Percentiles rank a stretch among this genome's conserved stretches.
Conservation (phyloP, 768 basidiomycete species). For the Serendipita vermifera region DNA sequence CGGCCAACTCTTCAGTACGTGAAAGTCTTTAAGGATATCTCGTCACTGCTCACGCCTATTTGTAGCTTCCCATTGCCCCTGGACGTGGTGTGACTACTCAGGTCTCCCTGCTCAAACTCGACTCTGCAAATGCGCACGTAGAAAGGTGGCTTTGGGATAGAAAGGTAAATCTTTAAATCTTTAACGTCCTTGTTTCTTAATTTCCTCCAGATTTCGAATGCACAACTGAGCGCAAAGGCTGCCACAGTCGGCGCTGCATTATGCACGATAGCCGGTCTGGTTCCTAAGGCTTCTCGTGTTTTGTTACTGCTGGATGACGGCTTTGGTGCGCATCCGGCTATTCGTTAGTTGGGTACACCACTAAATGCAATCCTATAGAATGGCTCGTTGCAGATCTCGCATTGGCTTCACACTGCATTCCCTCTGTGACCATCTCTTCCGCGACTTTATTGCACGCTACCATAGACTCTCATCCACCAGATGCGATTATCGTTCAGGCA, state of each 20-base stretch:
- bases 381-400: slow-evolving; percentile 72
- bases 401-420: slow-evolving; percentile 53
- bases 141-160: slow-evolving; percentile 2
- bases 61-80: slow-evolving; percentile 3
- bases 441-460: slow-evolving; percentile 49
- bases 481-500: slow-evolving; percentile 61
- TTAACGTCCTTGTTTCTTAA: not conserved
- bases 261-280: slow-evolving; percentile 39
- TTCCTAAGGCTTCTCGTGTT: slow-evolving; percentile 49
- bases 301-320: slow-evolving; percentile 69
- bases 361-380: slow-evolving; percentile 35
- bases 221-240: slow-evolving; percentile 54
- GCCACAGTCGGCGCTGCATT: slow-evolving; percentile 64
- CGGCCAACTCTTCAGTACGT: slow-evolving; percentile 61
- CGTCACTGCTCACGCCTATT: not conserved
- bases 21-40: slow-evolving; percentile 32
- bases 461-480: slow-evolving; percentile 50
- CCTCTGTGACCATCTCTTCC: slow-evolving; percentile 52
- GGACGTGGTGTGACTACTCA: not conserved
- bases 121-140: not conserved
- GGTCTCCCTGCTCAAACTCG: not conserved
- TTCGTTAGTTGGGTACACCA: slow-evolving; percentile 13
- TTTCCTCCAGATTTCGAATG: slow-evolving; percentile 52
- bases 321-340: slow-evolving; percentile 38
- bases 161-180: not conserved